Base-by-base conservation (phyloP, 208 protist species). In the Herpetomonas samuelpessoai region DNA sequence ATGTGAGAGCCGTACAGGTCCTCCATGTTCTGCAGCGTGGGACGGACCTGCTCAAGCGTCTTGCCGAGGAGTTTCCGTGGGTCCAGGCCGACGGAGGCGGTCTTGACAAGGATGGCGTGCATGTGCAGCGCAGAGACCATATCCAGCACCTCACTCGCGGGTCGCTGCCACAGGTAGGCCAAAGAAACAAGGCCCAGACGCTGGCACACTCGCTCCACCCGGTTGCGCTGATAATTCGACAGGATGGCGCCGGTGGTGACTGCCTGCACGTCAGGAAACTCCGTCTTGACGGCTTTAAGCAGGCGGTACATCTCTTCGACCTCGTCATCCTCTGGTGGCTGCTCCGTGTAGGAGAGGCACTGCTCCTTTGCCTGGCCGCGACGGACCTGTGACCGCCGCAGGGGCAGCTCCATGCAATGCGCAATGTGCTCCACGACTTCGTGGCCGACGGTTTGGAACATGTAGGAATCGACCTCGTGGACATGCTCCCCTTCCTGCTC, bases 391-490 rank as follows among this genome's bases (percentile, higher is more conserved):
- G 65, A 51, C n/a, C 88, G 78, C 19, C 93, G 95, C 22, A 99
- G 74, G 4, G 98, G 98, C 24, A 99, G 47, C 6, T 74, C 73
- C 38, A 99, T 60, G 67, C 95, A 98, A 7, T 86, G 31, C 0
- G 96, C 92, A 28, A 99, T 90, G 7, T 57, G 39, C 10, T 83
- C 72, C 45, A 99, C 84, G 0, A 85, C 87, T 47, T 96, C 88
- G 70, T 98, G 92, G 18, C 98, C 98, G 9, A 99, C 97, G 0
- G 97, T 99, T 81, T 99, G 98, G 75, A 98, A 99, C 89, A 97
- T 99, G 81, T 95, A 99, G 24, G 92, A 98, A 72, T 99, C 98
- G 24, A 99, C 52, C n/a, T 65, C 47, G 9, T 49, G 68, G 16
- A 47, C 47, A 14, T 64, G 59, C 9, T 50, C 21, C 21, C n/a